phyloP scores from a whole-genome alignment of 2,329 filamentous ascomycete genomes.

The Penicillium sp. region DNA sequence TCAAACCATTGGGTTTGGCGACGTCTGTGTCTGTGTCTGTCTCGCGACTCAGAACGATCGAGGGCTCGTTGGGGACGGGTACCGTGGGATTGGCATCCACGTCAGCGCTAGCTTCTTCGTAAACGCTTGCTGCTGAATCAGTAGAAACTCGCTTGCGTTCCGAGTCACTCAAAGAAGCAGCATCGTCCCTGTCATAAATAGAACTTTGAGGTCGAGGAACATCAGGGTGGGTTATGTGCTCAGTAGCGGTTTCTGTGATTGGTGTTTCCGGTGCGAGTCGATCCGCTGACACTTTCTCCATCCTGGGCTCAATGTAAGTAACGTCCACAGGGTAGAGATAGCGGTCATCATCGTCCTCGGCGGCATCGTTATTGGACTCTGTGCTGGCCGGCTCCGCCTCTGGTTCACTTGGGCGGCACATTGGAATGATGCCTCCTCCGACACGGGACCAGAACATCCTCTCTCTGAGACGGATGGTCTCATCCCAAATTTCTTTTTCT shows the following conservation, averaged over 20 bases:
- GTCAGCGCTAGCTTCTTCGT: slow-evolving; percentile 20
- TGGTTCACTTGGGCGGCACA: slow-evolving; percentile 33
- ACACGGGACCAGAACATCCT: slow-evolving; percentile 97
- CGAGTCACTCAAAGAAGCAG: slow-evolving; percentile 6
- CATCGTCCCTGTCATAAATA: slow-evolving; percentile 7
- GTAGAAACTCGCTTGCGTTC: slow-evolving; percentile 13
- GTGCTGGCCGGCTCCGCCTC: slow-evolving; percentile 14
- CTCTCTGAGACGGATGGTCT: slow-evolving; percentile 83
- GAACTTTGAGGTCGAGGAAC: slow-evolving; percentile 5
- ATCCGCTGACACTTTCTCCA: slow-evolving; percentile 1
- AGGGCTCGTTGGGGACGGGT: background rate
- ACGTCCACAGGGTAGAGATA: slow-evolving; percentile 9
- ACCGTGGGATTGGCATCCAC: background rate
- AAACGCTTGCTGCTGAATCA: slow-evolving; percentile 19
- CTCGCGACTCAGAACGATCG: background rate
- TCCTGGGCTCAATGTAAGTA: slow-evolving; percentile 3
- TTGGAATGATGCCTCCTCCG: slow-evolving; percentile 83
- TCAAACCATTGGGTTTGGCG: background rate
- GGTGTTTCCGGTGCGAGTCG: background rate
- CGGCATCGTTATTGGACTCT: slow-evolving; percentile 1
- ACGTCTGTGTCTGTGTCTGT: background rate
- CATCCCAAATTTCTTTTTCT: slow-evolving; percentile 89
- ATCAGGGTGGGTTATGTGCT: background rate
- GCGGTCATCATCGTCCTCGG: background rate
- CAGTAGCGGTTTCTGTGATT: background rate